These are phyloP conservation scores for Parastagonospora avenae DNA, from an alignment of 2,329 filamentous ascomycete genomes.

Conservation along the genomic window DNA sequence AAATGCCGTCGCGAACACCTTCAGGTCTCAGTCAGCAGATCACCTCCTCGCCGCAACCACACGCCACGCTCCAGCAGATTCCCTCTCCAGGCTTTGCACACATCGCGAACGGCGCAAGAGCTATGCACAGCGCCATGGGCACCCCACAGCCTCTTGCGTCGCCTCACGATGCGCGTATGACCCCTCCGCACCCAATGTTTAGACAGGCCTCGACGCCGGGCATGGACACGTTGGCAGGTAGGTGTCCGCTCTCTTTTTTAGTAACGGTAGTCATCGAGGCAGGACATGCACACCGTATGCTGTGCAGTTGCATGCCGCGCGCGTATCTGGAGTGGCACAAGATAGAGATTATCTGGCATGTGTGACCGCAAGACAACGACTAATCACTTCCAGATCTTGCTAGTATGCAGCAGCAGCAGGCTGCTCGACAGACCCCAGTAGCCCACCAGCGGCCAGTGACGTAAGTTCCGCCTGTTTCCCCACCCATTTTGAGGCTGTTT, in stretches of 20 bases:
- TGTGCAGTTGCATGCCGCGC: not conserved
- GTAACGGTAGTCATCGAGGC: too few relatives aligned
- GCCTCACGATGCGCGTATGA: slow-evolving; percentile 40
- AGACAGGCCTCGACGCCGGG: slow-evolving; percentile 52
- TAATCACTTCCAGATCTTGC: slow-evolving; percentile 48
- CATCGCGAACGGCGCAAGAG: slow-evolving; percentile 37
- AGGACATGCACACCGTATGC: too few relatives aligned
- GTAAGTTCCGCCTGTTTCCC: slow-evolving; percentile 24
- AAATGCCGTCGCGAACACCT: slow-evolving; percentile 46
- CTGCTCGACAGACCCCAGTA: slow-evolving; percentile 44
- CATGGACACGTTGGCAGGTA: slow-evolving; percentile 56
- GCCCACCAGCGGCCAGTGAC: slow-evolving; percentile 43
- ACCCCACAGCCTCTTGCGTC: slow-evolving; percentile 38
- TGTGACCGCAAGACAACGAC: not conserved
- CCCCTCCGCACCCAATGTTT: slow-evolving; percentile 42
- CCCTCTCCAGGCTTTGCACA: slow-evolving; percentile 35
- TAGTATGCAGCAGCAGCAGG: slow-evolving; percentile 54
- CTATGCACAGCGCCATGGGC: slow-evolving; percentile 38
- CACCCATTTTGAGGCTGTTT: not conserved
- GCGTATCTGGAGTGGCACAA: not conserved
- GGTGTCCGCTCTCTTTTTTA: slow-evolving; percentile 12
- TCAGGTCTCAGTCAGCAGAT: slow-evolving; percentile 53
- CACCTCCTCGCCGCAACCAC: slow-evolving; percentile 40
- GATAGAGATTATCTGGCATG: too few relatives aligned
- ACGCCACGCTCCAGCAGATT: slow-evolving; percentile 43